These are phyloP conservation scores for Chrysoporthe puriensis DNA, from an alignment of 2,329 filamentous ascomycete genomes.

Conservation along the genomic window DNA sequence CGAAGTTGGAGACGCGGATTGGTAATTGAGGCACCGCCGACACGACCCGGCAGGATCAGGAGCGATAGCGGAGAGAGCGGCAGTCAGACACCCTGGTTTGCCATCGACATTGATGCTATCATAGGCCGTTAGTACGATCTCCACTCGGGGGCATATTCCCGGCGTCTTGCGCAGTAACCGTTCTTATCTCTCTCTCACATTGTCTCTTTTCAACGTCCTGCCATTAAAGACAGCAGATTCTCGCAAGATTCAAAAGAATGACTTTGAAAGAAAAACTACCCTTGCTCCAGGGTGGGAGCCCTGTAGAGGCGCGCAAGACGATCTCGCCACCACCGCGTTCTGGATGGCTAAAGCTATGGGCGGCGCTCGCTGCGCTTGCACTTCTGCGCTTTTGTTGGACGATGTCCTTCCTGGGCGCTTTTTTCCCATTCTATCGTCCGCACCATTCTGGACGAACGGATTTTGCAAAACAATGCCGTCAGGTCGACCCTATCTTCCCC, in stretches of 20 bases:
- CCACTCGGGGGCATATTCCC: conserved; percentile 7
- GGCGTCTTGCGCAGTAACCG: not conserved
- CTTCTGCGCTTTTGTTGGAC: conserved; percentile 22
- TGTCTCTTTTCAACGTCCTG: not conserved
- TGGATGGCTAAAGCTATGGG: conserved; percentile 17
- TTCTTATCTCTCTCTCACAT: too few relatives aligned
- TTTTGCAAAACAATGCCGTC: conserved; percentile 37
- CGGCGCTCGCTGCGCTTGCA: conserved; percentile 14
- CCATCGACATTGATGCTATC: conserved; percentile 9
- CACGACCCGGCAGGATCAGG: not conserved
- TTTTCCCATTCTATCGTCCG: conserved; percentile 10
- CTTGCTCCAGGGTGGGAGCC: conserved; percentile 37
- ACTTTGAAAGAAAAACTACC: conserved; percentile 40
- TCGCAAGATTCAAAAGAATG: conserved; percentile 14
- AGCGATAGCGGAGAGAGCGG: conserved; percentile 15
- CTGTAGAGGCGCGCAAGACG: not conserved
- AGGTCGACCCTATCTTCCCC: conserved; percentile 41
- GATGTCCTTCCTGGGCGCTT: conserved; percentile 3
- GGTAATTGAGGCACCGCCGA: too few relatives aligned
- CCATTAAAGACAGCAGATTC: not conserved
- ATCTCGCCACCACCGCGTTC: not conserved
- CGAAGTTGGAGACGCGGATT: not conserved
- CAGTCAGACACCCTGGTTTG: not conserved
- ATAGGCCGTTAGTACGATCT: conserved; percentile 9
- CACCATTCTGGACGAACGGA: conserved; percentile 6